Conservation (phyloP, 208 protist genomes). For the Trypanosoma theileri region DNA sequence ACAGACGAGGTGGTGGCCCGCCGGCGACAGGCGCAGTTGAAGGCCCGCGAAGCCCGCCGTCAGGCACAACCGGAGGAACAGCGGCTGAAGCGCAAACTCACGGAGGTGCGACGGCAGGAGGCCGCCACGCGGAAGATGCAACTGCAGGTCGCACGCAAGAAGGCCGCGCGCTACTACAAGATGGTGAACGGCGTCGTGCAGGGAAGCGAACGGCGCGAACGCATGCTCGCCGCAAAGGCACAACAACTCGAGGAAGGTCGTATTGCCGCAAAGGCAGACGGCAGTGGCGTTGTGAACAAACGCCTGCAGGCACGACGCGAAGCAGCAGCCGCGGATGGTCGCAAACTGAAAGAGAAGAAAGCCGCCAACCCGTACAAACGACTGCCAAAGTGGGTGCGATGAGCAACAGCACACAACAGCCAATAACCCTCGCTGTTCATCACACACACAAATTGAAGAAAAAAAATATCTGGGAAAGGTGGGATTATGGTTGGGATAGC, state of each 20-base stretch:
- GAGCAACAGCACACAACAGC: conserved; percentile 2
- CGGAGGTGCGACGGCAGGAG: conserved; percentile 73
- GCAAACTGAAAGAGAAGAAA: conserved; percentile 62
- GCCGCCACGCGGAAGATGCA: conserved; percentile 83
- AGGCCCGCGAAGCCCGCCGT: conserved; percentile 39
- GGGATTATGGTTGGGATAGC: background rate
- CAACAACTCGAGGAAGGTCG: conserved; percentile 74
- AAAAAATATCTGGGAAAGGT: background rate
- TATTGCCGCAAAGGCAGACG: conserved; percentile 48
- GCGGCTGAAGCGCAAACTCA: conserved; percentile 67
- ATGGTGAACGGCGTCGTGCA: conserved; percentile 86
- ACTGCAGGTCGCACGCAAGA: conserved; percentile 89
- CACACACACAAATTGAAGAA: background rate
- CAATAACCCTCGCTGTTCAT: conserved; percentile 1
- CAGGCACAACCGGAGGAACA: conserved; percentile 48
- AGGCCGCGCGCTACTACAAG: conserved; percentile 88
- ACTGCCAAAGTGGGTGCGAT: conserved; percentile 87
- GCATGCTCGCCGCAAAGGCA: conserved; percentile 68
- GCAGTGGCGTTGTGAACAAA: conserved; percentile 63
- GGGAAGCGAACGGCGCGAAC: conserved; percentile 54
- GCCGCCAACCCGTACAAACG: conserved; percentile 82
- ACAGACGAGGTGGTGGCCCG: conserved; percentile 80
- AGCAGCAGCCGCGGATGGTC: conserved; percentile 48
- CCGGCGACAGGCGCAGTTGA: conserved; percentile 58
- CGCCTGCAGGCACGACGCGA: conserved; percentile 48